These are phyloP conservation scores for Delonix regia DNA, from an alignment of 306 rosid genomes.

Conservation along the genomic window DNA sequence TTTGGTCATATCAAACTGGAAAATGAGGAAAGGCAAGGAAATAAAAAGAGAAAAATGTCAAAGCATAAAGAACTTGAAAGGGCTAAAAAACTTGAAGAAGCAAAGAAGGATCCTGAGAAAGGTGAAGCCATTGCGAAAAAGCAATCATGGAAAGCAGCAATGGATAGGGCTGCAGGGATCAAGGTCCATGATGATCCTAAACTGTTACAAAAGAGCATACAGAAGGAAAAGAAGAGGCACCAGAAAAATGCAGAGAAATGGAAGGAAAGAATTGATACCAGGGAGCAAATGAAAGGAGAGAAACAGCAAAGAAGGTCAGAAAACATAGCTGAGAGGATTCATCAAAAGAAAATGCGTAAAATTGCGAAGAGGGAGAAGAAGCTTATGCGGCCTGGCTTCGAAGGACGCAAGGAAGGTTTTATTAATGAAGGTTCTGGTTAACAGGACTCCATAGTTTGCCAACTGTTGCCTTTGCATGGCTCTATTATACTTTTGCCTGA, in stretches of 20 bases:
- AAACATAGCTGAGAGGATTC: conserved; percentile 5
- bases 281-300: background rate
- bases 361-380: conserved; percentile 8
- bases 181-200: too few species aligned
- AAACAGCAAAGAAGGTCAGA: background rate
- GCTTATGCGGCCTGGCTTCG: conserved; percentile 14
- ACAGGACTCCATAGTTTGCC: background rate
- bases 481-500: background rate
- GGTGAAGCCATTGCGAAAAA: too few species aligned
- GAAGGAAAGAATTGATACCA: conserved; percentile 10
- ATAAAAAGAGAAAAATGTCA: conserved; percentile 2
- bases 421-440: conserved; percentile 11
- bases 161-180: too few species aligned
- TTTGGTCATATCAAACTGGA: background rate
- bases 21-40: conserved; percentile 2
- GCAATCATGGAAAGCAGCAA: too few species aligned
- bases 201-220: too few species aligned
- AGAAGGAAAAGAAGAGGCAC: too few species aligned
- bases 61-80: too few species aligned
- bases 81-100: too few species aligned
- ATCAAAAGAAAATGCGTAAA: background rate
- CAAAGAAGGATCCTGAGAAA: too few species aligned
- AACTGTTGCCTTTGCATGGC: background rate
- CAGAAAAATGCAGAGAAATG: background rate
- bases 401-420: background rate